Conservation (phyloP, 2,329 filamentous ascomycete genomes). For the Knufia petricola region DNA sequence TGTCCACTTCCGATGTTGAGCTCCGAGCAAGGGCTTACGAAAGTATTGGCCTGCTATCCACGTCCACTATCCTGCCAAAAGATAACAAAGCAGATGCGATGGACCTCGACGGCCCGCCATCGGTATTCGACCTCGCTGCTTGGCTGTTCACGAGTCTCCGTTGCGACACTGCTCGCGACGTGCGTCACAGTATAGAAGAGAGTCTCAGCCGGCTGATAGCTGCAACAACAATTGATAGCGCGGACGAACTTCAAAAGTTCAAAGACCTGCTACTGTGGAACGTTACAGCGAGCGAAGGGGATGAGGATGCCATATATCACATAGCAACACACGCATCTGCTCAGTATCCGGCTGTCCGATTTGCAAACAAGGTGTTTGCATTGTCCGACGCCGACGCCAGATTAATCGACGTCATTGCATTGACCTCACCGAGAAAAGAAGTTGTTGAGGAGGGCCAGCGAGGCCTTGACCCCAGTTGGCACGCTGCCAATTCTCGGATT, state of each 20-base stretch:
- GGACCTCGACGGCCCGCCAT: not conserved
- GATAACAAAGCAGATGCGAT: constrained; percentile 37
- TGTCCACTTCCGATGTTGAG: constrained; percentile 50
- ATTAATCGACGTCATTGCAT: constrained; percentile 80
- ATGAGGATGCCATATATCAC: constrained; percentile 30
- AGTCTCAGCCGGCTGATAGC: constrained; percentile 70
- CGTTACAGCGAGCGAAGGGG: constrained; percentile 45
- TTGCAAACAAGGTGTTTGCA: constrained; percentile 77
- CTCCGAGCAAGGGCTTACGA: constrained; percentile 79
- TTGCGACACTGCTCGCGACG: constrained; percentile 63
- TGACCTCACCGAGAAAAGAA: constrained; percentile 66
- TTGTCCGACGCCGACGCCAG: constrained; percentile 70
- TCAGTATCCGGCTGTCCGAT: constrained; percentile 73
- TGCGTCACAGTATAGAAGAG: constrained; percentile 81
- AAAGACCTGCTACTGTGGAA: constrained; percentile 57
- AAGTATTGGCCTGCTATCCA: constrained; percentile 70
- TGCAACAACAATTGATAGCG: constrained; percentile 39
- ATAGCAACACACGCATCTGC: constrained; percentile 56
- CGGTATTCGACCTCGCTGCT: constrained; percentile 45
- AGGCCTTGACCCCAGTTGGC: constrained; percentile 73
- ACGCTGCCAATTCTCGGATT: constrained; percentile 40
- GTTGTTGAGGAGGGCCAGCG: constrained; percentile 82
- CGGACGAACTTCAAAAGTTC: constrained; percentile 35
- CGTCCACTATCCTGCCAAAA: constrained; percentile 48
- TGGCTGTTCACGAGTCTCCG: constrained; percentile 81